Evolutionary conservation across 805 yeast genomes (phyloP).

Genomic region (Yamadazyma phyllophila): DNA sequence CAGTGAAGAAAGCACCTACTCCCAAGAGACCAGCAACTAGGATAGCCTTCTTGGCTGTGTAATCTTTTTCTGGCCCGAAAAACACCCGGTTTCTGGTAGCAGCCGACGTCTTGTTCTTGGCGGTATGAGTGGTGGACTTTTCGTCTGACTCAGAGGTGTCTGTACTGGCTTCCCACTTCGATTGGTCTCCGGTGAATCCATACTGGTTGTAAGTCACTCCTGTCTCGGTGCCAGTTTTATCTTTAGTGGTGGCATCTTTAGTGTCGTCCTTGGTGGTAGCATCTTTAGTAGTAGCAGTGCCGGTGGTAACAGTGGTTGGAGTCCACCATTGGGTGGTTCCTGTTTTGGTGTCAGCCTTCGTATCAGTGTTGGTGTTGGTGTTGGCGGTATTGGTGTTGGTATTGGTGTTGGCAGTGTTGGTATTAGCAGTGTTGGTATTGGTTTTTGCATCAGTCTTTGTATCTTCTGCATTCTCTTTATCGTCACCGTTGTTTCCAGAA

Average conservation of each 20-base stretch:
- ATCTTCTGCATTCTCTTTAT: constrained; percentile 6
- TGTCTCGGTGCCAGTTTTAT: constrained; percentile 15
- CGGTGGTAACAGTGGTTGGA: constrained; percentile 14
- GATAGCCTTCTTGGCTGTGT: constrained; percentile 16
- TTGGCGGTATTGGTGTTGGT: constrained; percentile 8
- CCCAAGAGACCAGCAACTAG: constrained; percentile 11
- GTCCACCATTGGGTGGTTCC: constrained; percentile 17
- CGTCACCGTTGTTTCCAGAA: background rate
- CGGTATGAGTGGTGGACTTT: constrained; percentile 13
- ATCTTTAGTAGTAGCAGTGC: constrained; percentile 13
- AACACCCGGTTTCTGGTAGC: constrained; percentile 15
- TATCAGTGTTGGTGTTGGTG: constrained; percentile 10
- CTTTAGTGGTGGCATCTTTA: constrained; percentile 9
- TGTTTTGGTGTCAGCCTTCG: constrained; percentile 6
- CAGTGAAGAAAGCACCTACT: constrained; percentile 11
- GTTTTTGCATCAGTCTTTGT: constrained; percentile 8
- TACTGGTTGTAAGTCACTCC: constrained; percentile 34
- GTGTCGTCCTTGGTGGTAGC: constrained; percentile 12
- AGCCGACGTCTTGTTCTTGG: constrained; percentile 17
- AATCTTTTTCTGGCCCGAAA: constrained; percentile 13
- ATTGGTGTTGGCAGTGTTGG: constrained; percentile 1
- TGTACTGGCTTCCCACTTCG: constrained; percentile 28
- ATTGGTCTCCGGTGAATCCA: constrained; percentile 43
- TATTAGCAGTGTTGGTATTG: background rate
- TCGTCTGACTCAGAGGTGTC: constrained; percentile 8